phyloP scores from a whole-genome alignment of 306 rosid genomes.

The Acacia crassicarpa region DNA sequence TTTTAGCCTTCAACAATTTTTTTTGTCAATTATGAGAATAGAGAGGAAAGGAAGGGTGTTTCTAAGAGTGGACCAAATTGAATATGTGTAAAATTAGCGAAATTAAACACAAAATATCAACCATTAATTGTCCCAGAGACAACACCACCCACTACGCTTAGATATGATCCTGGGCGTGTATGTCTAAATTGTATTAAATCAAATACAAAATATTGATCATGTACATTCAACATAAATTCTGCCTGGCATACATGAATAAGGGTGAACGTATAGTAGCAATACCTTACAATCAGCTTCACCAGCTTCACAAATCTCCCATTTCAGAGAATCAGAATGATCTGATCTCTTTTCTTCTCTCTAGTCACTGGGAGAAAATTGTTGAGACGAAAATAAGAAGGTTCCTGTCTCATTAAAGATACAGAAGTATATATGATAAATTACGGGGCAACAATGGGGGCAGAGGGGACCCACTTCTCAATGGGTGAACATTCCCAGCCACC shows the following conservation, averaged over 20 bases:
- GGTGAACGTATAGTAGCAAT: not conserved
- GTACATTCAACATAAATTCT: not conserved
- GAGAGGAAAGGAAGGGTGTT: not conserved
- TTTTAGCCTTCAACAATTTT: not conserved
- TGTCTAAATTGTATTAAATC: too few relatives aligned
- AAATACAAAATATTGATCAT: not conserved
- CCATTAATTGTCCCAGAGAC: too few relatives aligned
- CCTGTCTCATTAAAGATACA: not conserved
- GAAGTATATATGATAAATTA: not conserved
- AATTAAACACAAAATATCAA: not conserved
- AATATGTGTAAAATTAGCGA: not conserved
- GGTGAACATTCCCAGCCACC: conserved; percentile 82
- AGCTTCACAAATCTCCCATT: not conserved
- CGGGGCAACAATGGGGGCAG: conserved; percentile 57
- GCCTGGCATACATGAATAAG: not conserved
- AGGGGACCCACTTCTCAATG: conserved; percentile 50
- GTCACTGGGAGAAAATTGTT: not conserved
- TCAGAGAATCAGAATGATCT: not conserved
- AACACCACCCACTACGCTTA: too few relatives aligned
- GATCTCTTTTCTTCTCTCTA: not conserved
- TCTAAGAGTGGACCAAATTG: not conserved
- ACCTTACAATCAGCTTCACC: not conserved
- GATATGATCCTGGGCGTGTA: too few relatives aligned
- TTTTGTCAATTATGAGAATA: not conserved
- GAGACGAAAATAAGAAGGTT: not conserved